phyloP scores from a whole-genome alignment of 139 green algal species.

The Coelastrella sp. region DNA sequence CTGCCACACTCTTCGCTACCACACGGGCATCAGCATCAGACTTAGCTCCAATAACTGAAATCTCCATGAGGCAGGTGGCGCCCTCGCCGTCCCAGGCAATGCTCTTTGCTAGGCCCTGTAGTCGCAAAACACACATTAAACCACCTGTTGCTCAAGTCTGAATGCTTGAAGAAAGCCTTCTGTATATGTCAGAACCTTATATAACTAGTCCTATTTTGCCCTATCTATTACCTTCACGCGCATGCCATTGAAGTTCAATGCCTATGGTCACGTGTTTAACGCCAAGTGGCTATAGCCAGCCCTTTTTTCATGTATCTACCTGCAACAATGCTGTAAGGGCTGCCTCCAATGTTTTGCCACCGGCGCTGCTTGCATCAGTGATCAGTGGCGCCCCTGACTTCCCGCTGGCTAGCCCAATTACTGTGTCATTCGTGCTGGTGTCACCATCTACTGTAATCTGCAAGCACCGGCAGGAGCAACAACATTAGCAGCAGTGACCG shows the following conservation, averaged over 20 bases:
- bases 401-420: constrained; percentile 88
- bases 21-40: constrained; percentile 70
- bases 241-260: no score
- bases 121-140: not conserved
- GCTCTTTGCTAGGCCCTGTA: constrained; percentile 91
- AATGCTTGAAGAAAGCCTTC: no score
- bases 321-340: constrained; percentile 93
- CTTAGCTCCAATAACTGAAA: constrained; percentile 72
- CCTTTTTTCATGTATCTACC: constrained; percentile 48
- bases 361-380: constrained; percentile 64
- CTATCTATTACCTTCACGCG: no score
- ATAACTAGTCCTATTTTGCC: no score
- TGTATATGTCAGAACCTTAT: no score
- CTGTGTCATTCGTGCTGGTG: constrained; percentile 92
- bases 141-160: no score
- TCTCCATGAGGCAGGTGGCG: constrained; percentile 96
- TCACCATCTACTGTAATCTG: constrained; percentile 92
- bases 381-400: constrained; percentile 75
- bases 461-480: not conserved
- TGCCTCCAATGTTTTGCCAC: constrained; percentile 83
- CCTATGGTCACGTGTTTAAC: no score
- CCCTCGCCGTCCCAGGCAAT: constrained; percentile 99
- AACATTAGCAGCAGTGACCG: no score
- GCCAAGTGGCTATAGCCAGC: no score
- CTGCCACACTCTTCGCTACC: constrained; percentile 87